A percentile compares a stretch with the other conserved stretches of the same genome.
Conservation (phyloP, 2,329 filamentous ascomycete genomes). For the Diplocarpon rosae region DNA sequence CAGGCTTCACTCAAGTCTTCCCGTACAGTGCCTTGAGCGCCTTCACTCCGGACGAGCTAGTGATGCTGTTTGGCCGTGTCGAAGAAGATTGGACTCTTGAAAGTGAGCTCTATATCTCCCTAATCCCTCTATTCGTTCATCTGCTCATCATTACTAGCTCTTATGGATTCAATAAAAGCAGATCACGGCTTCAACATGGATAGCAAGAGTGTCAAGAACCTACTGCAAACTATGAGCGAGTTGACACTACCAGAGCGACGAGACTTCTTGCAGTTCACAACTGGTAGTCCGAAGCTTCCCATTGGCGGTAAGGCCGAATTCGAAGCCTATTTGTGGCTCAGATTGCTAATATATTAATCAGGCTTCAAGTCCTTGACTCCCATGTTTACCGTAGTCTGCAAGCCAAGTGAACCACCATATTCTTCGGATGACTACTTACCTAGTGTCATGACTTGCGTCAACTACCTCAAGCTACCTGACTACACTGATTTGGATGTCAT, state of each 20-base stretch:
- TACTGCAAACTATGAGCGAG: conserved; percentile 91
- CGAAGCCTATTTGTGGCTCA: too few species aligned
- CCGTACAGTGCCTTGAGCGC: conserved; percentile 84
- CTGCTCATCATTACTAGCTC: conserved; percentile 40
- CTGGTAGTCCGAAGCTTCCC: conserved; percentile 92
- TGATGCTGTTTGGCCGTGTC: conserved; percentile 83
- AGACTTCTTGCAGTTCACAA: conserved; percentile 95
- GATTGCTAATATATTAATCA: conserved; percentile 33
- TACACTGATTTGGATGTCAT: conserved; percentile 73
- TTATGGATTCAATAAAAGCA: conserved; percentile 97
- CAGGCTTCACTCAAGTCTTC: conserved; percentile 92
- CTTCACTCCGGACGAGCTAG: conserved; percentile 90
- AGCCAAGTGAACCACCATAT: conserved; percentile 91
- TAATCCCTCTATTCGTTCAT: neutral
- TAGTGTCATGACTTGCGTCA: conserved; percentile 99
- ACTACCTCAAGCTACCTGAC: conserved; percentile 95
- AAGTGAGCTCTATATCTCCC: conserved; percentile 49
- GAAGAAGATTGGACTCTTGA: conserved; percentile 98
- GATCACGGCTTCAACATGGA: conserved; percentile 99
- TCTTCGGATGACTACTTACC: conserved; percentile 96
- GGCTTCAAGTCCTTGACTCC: conserved; percentile 95
- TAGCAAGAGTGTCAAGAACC: conserved; percentile 85
- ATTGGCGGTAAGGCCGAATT: conserved; percentile 70
- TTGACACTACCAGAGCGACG: conserved; percentile 63
- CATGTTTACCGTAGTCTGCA: conserved; percentile 98